These are phyloP conservation scores for Podosphaera leucotricha DNA, from an alignment of 2,329 filamentous ascomycete species.

Conservation along the genomic window DNA sequence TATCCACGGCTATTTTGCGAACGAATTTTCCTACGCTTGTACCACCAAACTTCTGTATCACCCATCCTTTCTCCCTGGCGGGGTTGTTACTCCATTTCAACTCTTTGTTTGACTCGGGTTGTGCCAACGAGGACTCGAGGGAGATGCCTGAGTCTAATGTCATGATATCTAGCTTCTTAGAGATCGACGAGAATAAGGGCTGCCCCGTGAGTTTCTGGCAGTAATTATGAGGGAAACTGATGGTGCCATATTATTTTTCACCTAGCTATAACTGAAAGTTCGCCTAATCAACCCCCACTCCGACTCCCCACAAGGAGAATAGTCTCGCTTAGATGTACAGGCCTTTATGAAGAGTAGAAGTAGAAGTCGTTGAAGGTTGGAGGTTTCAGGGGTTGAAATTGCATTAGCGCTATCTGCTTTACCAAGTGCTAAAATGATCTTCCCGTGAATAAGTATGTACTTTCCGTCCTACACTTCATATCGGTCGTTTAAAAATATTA, in stretches of 20 bases:
- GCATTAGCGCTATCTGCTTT: too few relatives aligned
- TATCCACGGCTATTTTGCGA: conserved; percentile 46
- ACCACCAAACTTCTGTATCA: conserved; percentile 87
- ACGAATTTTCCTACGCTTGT: conserved; percentile 92
- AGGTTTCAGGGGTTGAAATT: too few relatives aligned
- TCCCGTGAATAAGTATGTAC: too few relatives aligned
- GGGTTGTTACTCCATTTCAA: conserved; percentile 10
- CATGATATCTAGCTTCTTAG: neutral
- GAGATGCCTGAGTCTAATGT: neutral
- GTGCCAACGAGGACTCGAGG: neutral
- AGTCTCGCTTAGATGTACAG: too few relatives aligned
- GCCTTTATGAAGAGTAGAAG: too few relatives aligned
- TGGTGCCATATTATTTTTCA: neutral
- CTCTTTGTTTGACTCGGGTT: neutral
- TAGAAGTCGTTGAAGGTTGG: too few relatives aligned
- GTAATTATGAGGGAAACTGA: neutral
- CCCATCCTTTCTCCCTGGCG: conserved; percentile 29
- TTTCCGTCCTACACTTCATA: too few relatives aligned
- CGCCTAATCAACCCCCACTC: too few relatives aligned
- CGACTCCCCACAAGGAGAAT: too few relatives aligned
- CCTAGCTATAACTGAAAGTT: too few relatives aligned
- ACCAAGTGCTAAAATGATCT: too few relatives aligned
- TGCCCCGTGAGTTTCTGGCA: neutral
- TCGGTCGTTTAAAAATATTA: too few relatives aligned
- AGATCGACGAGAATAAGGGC: neutral